These are phyloP conservation scores for Colletotrichum lini DNA, from an alignment of 2,329 filamentous ascomycete species.

Conservation along the genomic window DNA sequence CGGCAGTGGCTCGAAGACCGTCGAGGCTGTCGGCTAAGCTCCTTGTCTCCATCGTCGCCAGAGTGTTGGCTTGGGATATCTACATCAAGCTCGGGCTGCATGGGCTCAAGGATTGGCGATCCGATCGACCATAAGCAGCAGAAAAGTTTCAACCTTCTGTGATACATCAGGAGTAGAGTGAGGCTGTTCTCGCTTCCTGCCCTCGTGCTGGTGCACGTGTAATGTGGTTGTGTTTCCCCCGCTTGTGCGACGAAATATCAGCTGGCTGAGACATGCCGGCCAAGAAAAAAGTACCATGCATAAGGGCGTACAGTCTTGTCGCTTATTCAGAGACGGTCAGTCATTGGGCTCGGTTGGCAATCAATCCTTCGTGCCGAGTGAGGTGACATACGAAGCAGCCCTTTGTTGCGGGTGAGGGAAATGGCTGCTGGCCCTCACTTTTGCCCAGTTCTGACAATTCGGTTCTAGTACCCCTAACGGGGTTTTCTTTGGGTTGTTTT, in stretches of 20 bases:
- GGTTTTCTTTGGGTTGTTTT: too few relatives aligned
- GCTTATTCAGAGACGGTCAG: not conserved
- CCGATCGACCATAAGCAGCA: too few relatives aligned
- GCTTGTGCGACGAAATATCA: not conserved
- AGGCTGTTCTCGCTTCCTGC: not conserved
- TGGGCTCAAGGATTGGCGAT: not conserved
- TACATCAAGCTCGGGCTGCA: not conserved
- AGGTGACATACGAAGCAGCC: too few relatives aligned
- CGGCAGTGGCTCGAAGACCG: not conserved
- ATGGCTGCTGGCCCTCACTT: too few relatives aligned
- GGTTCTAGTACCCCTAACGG: too few relatives aligned
- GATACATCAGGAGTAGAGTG: not conserved
- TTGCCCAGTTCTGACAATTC: too few relatives aligned
- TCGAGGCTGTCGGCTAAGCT: constrained; percentile 6
- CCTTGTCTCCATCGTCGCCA: not conserved
- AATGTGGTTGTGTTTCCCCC: constrained; percentile 20
- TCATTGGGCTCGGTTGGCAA: not conserved
- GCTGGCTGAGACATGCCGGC: not conserved
- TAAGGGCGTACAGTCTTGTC: not conserved
- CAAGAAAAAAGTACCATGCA: not conserved
- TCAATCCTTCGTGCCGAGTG: too few relatives aligned
- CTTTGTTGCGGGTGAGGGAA: too few relatives aligned
- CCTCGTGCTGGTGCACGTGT: constrained; percentile 6
- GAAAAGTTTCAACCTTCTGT: too few relatives aligned
- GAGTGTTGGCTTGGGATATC: not conserved